Conservation (phyloP, 768 basidiomycete genomes). For the Boletus fagicola region DNA sequence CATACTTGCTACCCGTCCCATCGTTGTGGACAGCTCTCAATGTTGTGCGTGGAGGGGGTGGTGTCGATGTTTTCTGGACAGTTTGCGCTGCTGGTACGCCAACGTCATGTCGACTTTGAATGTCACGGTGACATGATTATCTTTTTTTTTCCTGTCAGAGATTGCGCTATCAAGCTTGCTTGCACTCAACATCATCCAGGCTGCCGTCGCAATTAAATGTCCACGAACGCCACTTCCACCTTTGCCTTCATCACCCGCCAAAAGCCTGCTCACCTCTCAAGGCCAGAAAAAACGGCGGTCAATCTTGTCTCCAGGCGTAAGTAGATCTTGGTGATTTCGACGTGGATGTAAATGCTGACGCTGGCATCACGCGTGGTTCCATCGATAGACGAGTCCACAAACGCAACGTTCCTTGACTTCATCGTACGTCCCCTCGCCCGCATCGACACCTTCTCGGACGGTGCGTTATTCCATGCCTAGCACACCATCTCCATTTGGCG, state of each 20-base stretch:
- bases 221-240: conserved; percentile 34
- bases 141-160: conserved; percentile 23
- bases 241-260: conserved; percentile 23
- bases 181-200: conserved; percentile 36
- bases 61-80: conserved; percentile 15
- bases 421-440: conserved; percentile 31
- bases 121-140: background rate
- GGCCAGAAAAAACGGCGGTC: conserved; percentile 29
- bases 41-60: conserved; percentile 26
- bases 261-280: conserved; percentile 22
- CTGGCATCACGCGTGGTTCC: background rate
- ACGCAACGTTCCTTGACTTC: conserved; percentile 29
- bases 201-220: conserved; percentile 36
- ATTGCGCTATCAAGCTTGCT: conserved; percentile 31
- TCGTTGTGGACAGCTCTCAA: conserved; percentile 36
- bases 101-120: background rate
- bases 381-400: conserved; percentile 26
- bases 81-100: conserved; percentile 34
- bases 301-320: conserved; percentile 24
- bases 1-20: conserved; percentile 39
- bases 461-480: conserved; percentile 36
- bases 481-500: conserved; percentile 38
- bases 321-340: background rate
- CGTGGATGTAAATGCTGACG: background rate
- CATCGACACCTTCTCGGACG: conserved; percentile 34